phyloP scores from a whole-genome alignment of 202 grass and related monocot species.

The Elaeis oleifera region DNA sequence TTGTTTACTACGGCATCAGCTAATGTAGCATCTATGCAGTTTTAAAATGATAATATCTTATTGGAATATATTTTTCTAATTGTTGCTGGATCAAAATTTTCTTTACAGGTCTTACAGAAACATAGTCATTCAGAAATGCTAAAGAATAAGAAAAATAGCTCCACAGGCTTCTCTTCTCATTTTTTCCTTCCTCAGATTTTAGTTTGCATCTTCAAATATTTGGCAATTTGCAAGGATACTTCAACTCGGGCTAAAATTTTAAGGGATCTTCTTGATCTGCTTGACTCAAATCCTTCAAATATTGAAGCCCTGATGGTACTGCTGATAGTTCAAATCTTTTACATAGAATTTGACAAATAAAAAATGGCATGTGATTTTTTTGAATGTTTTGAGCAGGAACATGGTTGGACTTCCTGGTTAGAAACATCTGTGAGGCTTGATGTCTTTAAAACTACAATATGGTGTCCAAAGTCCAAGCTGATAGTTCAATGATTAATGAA shows the following conservation, averaged over 20 bases:
- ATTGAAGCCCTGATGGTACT: constrained; percentile 86
- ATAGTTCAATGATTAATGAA: constrained; percentile 39
- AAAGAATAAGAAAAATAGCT: constrained; percentile 45
- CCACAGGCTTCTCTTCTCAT: constrained; percentile 29
- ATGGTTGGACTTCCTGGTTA: constrained; percentile 82
- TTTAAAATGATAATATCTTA: background rate
- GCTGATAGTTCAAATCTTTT: background rate
- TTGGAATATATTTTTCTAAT: background rate
- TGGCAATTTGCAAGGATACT: constrained; percentile 69
- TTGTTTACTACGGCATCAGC: background rate
- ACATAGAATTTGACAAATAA: constrained; percentile 14
- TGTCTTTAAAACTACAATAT: constrained; percentile 54
- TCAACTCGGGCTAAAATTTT: constrained; percentile 69
- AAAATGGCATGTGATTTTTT: constrained; percentile 13
- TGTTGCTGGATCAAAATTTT: constrained; percentile 1
- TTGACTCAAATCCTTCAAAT: constrained; percentile 73
- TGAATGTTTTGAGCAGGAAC: constrained; percentile 47
- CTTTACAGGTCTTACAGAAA: constrained; percentile 54
- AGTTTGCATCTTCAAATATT: constrained; percentile 67
- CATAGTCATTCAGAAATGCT: constrained; percentile 31
- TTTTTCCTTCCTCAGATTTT: constrained; percentile 85
- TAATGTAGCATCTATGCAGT: background rate
- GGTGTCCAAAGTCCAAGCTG: constrained; percentile 28
- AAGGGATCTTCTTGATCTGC: constrained; percentile 53
- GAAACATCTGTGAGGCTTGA: constrained; percentile 61